Evolutionary conservation across 2,329 filamentous ascomycete species (phyloP), one percentile per base, ranked within the genome.

Genomic region (Clarireedia paspali): DNA sequence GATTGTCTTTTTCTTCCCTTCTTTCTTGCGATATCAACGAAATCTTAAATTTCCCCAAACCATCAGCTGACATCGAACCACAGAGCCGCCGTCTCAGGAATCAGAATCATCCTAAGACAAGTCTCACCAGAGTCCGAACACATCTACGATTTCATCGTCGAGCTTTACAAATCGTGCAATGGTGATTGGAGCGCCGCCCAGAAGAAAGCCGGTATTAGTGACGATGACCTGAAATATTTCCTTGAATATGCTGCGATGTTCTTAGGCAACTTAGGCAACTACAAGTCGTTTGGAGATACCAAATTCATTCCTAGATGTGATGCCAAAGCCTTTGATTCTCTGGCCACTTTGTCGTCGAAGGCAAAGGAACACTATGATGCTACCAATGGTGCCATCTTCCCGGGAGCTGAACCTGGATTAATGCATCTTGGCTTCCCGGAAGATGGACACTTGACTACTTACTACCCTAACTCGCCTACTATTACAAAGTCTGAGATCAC

Each of bases 261-360:
- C 70, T 75, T 94, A 2, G 87, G 87, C 46, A 94, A 92, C 68
- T 79, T 78, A 59, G 68, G 89, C 60, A 94, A 94, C 71, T 94
- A 92, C 74, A 92, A 92, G 74, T 87, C 87, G 63, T 92, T 91
- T 66, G 89, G 89, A 45, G 88, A 94, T 71, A 82, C 85, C 65
- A 94, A 94, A 69, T 91, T 94, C 68, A 80, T 94, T 56, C 89
- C 89, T 2, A 79, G 88, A 63, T 82, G 87, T 66, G 75, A 78
- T 6, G 79, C 84, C 62, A 79, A 81, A 57, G 79, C 77, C 5
- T 79, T 91, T 58, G 78, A 81, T 50, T 79, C 84, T 58, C 75
- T 92, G 36, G 84, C 85, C 46, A 77, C 80, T 15, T 78, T 78
- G 15, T 73, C 72, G 0, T 72, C 81, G 2, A 81, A 86, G 53